phyloP scores from a whole-genome alignment of 1,284 basidiomycete genomes.

The Rhizopogon parksii region DNA sequence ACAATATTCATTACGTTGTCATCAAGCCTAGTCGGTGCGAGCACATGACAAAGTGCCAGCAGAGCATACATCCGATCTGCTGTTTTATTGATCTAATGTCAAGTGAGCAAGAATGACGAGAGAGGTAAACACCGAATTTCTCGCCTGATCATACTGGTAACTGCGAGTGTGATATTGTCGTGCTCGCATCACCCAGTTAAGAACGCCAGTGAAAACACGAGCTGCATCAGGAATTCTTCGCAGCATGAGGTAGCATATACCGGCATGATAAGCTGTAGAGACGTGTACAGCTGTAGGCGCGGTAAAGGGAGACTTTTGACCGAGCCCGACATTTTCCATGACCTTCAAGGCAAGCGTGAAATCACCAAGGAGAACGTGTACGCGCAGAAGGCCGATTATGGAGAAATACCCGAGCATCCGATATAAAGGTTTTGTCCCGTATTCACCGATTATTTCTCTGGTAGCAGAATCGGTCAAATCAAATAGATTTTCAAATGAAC shows the following conservation, averaged over 20 bases:
- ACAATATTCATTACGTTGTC: conserved; percentile 93
- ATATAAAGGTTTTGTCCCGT: conserved; percentile 85
- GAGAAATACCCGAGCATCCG: conserved; percentile 98
- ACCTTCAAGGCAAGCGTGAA: conserved; percentile 94
- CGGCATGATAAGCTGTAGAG: conserved; percentile 91
- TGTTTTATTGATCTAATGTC: conserved; percentile 85
- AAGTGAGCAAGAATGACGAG: conserved; percentile 5
- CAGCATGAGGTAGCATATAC: conserved; percentile 94
- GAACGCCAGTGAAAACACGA: conserved; percentile 85
- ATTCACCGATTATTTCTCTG: conserved; percentile 87
- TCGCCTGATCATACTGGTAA: conserved; percentile 92
- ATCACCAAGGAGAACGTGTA: conserved; percentile 94
- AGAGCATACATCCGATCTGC: conserved; percentile 97
- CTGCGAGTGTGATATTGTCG: conserved; percentile 93
- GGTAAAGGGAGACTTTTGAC: conserved; percentile 82
- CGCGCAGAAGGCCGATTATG: conserved; percentile 89
- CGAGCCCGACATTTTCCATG: conserved; percentile 89
- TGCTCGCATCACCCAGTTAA: conserved; percentile 91
- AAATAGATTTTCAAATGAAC: not conserved
- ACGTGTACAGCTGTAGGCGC: conserved; percentile 94
- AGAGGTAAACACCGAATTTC: conserved; percentile 10
- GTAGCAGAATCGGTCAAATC: conserved; percentile 6
- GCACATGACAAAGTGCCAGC: conserved; percentile 87
- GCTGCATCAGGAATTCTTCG: conserved; percentile 93
- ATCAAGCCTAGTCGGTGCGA: conserved; percentile 86